phyloP scores from a whole-genome alignment of 805 yeast species.

The Yarrowia keelungensis region DNA sequence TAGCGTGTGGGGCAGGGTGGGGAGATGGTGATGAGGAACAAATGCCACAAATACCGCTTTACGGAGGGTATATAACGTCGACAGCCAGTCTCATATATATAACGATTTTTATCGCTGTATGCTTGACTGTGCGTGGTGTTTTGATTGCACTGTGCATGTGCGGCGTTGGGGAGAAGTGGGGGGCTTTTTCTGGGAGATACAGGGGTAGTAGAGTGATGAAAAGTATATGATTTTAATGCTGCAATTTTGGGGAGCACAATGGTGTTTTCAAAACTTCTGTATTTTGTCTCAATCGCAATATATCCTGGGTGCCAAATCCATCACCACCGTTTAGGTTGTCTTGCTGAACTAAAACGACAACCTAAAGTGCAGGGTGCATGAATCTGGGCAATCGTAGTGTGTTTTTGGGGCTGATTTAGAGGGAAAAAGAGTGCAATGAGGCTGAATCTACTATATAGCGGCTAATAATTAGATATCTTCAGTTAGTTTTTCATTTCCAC shows the following conservation, averaged over 20 bases:
- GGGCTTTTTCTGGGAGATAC: too few species aligned
- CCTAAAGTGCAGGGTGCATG: constrained; percentile 25
- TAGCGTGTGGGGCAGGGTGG: background rate
- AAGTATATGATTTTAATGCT: background rate
- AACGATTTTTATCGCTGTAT: background rate
- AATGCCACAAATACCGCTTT: too few species aligned
- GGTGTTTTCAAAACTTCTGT: background rate
- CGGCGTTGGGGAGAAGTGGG: constrained; percentile 22
- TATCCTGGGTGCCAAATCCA: too few species aligned
- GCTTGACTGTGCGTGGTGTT: constrained; percentile 21
- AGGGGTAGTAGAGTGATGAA: background rate
- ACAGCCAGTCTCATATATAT: too few species aligned
- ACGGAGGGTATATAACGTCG: too few species aligned
- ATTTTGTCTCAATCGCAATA: too few species aligned
- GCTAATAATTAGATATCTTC: too few species aligned
- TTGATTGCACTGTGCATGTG: constrained; percentile 36
- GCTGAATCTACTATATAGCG: too few species aligned
- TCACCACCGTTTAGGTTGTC: background rate
- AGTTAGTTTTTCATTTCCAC: too few species aligned
- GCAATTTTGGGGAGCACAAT: background rate
- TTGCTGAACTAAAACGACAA: constrained; percentile 29
- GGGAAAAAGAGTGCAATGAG: too few species aligned
- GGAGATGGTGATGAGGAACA: too few species aligned
- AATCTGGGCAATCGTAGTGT: constrained; percentile 3
- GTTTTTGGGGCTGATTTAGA: constrained; percentile 5